These are phyloP conservation scores for Populus hybrid DNA, from an alignment of 441 rosid genomes.

Conservation along the genomic window DNA sequence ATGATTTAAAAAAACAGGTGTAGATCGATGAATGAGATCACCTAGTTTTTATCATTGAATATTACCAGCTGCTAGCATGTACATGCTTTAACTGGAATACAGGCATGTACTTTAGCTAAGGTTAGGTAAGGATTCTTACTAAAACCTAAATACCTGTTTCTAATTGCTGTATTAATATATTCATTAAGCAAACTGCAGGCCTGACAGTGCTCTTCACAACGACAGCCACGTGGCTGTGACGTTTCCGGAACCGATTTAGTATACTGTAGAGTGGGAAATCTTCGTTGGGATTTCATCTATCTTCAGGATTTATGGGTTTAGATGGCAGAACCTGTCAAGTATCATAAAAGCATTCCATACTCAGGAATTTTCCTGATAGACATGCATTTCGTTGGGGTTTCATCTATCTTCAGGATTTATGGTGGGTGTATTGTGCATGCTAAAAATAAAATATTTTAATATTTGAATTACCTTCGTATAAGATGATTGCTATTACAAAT, in stretches of 20 bases:
- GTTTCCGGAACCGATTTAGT: constrained; percentile 8
- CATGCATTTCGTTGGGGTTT: constrained; percentile 10
- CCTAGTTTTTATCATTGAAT: background rate
- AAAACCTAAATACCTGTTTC: background rate
- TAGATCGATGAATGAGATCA: background rate
- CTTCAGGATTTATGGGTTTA: no score
- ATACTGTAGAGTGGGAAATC: constrained; percentile 13
- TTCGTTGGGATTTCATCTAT: no score
- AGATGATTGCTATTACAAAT: no score
- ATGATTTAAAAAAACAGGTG: background rate
- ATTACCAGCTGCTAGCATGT: background rate
- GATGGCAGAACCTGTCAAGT: background rate
- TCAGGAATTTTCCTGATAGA: constrained; percentile 14
- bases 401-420: constrained; percentile 17
- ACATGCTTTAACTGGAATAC: background rate
- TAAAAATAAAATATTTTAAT: no score
- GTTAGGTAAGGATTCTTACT: background rate
- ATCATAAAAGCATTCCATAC: background rate
- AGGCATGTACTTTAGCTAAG: background rate
- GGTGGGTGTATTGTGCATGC: no score
- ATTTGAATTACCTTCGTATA: no score
- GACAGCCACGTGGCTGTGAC: constrained; percentile 22
- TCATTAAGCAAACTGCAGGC: background rate
- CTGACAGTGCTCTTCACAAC: constrained; percentile 1
- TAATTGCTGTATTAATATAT: background rate